Evolutionary conservation across 1,284 basidiomycete species (phyloP).

Genomic region (Puccinia hordei): DNA sequence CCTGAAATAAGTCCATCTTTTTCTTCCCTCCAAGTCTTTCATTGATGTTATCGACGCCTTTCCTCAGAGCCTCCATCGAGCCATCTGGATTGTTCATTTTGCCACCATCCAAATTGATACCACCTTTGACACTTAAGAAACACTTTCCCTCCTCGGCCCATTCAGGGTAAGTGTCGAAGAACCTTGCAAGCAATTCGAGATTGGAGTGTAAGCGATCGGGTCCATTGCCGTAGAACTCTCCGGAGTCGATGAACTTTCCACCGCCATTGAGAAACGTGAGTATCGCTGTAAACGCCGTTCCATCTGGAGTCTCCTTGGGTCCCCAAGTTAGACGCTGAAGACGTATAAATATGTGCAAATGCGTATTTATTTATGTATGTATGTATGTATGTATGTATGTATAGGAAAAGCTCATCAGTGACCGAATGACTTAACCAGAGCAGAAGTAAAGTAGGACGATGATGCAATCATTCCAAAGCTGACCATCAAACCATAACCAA

Average conservation of each 20-base stretch:
- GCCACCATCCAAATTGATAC: slow-evolving; percentile 49
- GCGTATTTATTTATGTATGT: background rate
- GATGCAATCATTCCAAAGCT: background rate
- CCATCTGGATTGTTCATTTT: slow-evolving; percentile 51
- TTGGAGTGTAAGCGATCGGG: slow-evolving; percentile 31
- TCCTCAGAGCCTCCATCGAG: slow-evolving; percentile 52
- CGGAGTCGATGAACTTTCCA: slow-evolving; percentile 24
- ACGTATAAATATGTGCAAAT: background rate
- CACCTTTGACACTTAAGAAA: slow-evolving; percentile 57
- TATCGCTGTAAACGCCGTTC: slow-evolving; percentile 33
- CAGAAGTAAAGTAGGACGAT: background rate
- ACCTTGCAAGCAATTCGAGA: slow-evolving; percentile 51
- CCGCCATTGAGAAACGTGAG: slow-evolving; percentile 7
- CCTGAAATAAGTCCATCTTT: slow-evolving; percentile 58
- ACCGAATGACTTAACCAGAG: background rate
- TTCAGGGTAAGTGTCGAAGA: slow-evolving; percentile 55
- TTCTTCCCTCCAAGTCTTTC: slow-evolving; percentile 51
- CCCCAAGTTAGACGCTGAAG: slow-evolving; percentile 32
- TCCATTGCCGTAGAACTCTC: slow-evolving; percentile 43
- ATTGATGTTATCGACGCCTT: slow-evolving; percentile 54
- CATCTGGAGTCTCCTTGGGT: slow-evolving; percentile 15
- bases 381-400: background rate
- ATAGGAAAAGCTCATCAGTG: background rate
- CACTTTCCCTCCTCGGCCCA: slow-evolving; percentile 53
- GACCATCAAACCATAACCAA: slow-evolving; percentile 49